Conservation (phyloP, 257 asterid species). For the Primulina tabacum region DNA sequence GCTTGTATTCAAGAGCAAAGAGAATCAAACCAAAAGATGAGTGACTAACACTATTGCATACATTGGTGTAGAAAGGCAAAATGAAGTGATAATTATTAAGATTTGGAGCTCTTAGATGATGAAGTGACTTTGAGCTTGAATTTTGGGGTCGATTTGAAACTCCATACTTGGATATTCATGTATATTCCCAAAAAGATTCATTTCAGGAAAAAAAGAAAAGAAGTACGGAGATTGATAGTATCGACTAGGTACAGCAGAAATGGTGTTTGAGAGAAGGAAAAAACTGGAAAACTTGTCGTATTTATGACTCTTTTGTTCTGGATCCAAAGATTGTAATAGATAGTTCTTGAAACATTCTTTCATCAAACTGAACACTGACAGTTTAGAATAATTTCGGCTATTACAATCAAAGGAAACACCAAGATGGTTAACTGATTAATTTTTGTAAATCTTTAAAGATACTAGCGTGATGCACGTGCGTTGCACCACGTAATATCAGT, state of each 20-base stretch:
- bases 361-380: too few species aligned
- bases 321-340: too few species aligned
- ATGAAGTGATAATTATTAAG: background rate
- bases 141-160: conserved; percentile 4
- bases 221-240: background rate
- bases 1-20: conserved; percentile 71
- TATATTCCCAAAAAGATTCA: background rate
- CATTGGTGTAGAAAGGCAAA: background rate
- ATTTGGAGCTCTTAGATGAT: background rate
- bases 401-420: too few species aligned
- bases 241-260: background rate
- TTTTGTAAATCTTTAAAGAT: too few species aligned
- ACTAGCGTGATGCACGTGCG: too few species aligned
- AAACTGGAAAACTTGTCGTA: background rate
- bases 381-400: background rate
- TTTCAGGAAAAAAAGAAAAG: background rate
- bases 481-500: too few species aligned
- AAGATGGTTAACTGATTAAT: background rate
- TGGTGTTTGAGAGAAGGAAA: background rate
- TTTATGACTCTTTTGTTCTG: too few species aligned
- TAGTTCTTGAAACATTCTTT: too few species aligned
- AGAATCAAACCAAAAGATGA: conserved; percentile 55
- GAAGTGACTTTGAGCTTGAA: background rate
- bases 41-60: conserved; percentile 15
- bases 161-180: background rate